A percentile compares a stretch with the other conserved stretches of the same genome.
Conservation (phyloP, 257 asterid species). For the Solanum virginianum region DNA sequence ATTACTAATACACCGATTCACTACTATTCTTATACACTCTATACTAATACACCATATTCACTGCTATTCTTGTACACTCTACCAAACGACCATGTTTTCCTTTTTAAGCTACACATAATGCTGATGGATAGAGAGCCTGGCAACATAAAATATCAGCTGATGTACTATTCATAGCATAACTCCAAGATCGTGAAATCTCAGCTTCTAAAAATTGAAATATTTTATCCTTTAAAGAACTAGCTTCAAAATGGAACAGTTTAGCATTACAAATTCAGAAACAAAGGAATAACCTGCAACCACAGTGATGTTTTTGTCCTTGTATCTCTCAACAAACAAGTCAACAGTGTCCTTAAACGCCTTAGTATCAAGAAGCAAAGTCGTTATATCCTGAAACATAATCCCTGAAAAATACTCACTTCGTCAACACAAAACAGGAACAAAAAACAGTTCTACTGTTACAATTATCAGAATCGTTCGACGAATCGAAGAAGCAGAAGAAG, state of each 20-base stretch:
- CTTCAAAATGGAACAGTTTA: neutral
- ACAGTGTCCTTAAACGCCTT: slow-evolving; percentile 81
- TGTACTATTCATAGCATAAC: neutral
- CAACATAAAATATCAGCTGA: neutral
- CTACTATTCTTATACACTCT: neutral
- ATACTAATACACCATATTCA: neutral
- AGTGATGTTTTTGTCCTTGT: slow-evolving; percentile 43
- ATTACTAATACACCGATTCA: neutral
- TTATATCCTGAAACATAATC: slow-evolving; percentile 87
- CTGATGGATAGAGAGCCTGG: neutral
- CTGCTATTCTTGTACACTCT: neutral
- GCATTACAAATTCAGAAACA: neutral
- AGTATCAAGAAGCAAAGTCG: slow-evolving; percentile 80
- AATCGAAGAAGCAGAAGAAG: neutral
- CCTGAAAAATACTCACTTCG: slow-evolving; percentile 18
- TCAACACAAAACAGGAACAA: neutral
- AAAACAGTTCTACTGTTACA: neutral
- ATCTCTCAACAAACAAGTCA: slow-evolving; percentile 89
- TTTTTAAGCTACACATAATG: neutral
- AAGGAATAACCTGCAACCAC: slow-evolving; percentile 59
- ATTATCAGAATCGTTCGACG: neutral
- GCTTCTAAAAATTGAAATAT: neutral
- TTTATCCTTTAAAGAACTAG: neutral
- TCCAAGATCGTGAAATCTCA: neutral
- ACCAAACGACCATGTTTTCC: neutral